A percentile compares a stretch with the other conserved stretches of the same genome.
These are phyloP conservation scores for Coniochaeta prunicola DNA, from an alignment of 2,329 filamentous ascomycete genomes.

Conservation along the genomic window DNA sequence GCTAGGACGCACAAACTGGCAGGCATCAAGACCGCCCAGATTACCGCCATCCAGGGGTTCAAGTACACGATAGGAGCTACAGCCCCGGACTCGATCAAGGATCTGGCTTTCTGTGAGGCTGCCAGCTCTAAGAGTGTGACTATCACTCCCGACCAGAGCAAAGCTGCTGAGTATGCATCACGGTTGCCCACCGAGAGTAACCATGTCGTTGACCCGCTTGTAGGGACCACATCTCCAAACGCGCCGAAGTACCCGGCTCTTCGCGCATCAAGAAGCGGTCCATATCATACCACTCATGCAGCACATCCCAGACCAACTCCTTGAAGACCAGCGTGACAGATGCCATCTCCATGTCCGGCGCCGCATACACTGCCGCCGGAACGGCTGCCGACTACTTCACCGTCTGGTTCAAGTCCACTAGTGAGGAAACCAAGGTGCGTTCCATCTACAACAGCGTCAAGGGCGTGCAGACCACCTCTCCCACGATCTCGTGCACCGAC, in stretches of 20 bases:
- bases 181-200: not conserved
- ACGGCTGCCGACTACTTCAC: constrained; percentile 9
- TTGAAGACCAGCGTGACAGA: constrained; percentile 6
- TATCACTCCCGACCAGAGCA: constrained; percentile 7
- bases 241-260: not conserved
- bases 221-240: constrained; percentile 7
- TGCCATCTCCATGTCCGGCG: constrained; percentile 6
- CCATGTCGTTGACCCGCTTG: not conserved
- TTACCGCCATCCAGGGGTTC: constrained; percentile 9
- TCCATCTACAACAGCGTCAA: constrained; percentile 9
- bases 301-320: constrained; percentile 5
- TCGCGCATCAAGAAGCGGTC: constrained; percentile 7
- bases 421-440: constrained; percentile 5
- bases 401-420: constrained; percentile 9
- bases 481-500: constrained; percentile 9
- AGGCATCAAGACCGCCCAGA: constrained; percentile 5
- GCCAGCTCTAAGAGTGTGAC: constrained; percentile 5
- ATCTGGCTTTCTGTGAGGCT: constrained; percentile 4
- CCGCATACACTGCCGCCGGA: constrained; percentile 9
- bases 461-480: constrained; percentile 10
- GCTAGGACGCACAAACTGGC: constrained; percentile 8
- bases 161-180: constrained; percentile 3
- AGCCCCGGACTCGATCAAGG: constrained; percentile 4
- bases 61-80: constrained; percentile 4
- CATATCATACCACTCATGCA: constrained; percentile 6